A percentile compares a stretch with the other conserved stretches of the same genome.
phyloP scores from a whole-genome alignment of 169 alveolate genomes.

The Plasmodium gonderi region DNA sequence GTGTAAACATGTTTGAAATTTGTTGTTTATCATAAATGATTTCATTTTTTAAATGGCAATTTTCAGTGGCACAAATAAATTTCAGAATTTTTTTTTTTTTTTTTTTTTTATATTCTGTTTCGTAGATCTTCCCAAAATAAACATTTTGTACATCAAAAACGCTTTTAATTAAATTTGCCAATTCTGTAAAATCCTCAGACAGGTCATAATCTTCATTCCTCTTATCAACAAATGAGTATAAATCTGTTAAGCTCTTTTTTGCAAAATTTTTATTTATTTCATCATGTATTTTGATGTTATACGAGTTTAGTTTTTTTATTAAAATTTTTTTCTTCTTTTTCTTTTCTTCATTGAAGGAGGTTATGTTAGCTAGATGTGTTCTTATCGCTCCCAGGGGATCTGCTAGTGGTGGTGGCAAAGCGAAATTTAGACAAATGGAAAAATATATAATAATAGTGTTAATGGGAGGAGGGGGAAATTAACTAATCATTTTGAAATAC shows the following conservation, averaged over 20 bases:
- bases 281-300: slow-evolving; percentile 58
- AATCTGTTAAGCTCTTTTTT: slow-evolving; percentile 24
- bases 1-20: not conserved
- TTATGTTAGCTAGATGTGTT: slow-evolving; percentile 21
- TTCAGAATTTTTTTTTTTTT: slow-evolving; percentile 2
- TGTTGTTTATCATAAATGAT: not conserved
- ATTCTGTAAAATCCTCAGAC: not conserved
- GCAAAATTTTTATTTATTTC: slow-evolving; percentile 38
- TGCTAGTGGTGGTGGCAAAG: not conserved
- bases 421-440: not conserved
- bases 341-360: slow-evolving; percentile 54
- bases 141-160: slow-evolving; percentile 53
- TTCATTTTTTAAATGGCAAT: slow-evolving; percentile 17
- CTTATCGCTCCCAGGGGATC: slow-evolving; percentile 38
- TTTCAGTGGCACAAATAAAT: slow-evolving; percentile 15
- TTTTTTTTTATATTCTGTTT: slow-evolving; percentile 5
- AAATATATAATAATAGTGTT: not conserved
- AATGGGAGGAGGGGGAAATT: not conserved
- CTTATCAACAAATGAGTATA: not conserved
- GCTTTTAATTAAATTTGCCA: slow-evolving; percentile 21
- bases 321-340: slow-evolving; percentile 49
- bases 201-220: not conserved
- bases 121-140: slow-evolving; percentile 37
- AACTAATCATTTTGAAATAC: no score
- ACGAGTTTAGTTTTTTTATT: slow-evolving; percentile 42